Evolutionary conservation across 441 rosid species (phyloP).

Genomic region (Adansonia gregorii): DNA sequence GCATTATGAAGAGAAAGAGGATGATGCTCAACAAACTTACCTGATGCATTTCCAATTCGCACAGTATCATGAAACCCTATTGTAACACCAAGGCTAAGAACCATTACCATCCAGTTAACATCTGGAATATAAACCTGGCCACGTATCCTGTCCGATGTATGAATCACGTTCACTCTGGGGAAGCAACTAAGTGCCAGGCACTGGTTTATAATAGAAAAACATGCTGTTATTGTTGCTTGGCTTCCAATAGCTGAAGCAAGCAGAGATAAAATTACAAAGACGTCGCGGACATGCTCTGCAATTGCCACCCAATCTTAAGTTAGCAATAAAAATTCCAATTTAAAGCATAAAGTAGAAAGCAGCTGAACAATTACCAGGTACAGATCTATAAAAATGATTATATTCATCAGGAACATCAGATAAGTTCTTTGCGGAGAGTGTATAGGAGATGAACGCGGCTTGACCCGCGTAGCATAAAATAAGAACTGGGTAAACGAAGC

Average conservation of each 20-base stretch:
- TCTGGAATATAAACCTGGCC: slow-evolving; percentile 75
- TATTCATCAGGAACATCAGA: slow-evolving; percentile 26
- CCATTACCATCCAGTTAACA: slow-evolving; percentile 65
- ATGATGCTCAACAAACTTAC: slow-evolving; percentile 28
- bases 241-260: slow-evolving; percentile 67
- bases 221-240: slow-evolving; percentile 73
- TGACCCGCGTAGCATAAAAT: slow-evolving; percentile 63
- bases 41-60: slow-evolving; percentile 56
- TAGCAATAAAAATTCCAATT: slow-evolving; percentile 24
- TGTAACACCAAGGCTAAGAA: slow-evolving; percentile 58
- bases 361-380: slow-evolving; percentile 46
- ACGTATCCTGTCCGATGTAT: slow-evolving; percentile 56
- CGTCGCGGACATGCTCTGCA: slow-evolving; percentile 50
- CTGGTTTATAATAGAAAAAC: slow-evolving; percentile 75
- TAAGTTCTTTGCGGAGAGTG: slow-evolving; percentile 34
- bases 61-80: slow-evolving; percentile 46
- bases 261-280: slow-evolving; percentile 49
- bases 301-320: slow-evolving; percentile 18
- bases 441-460: slow-evolving; percentile 59
- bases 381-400: slow-evolving; percentile 54
- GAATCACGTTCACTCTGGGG: slow-evolving; percentile 63
- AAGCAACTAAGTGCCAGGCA: slow-evolving; percentile 67
- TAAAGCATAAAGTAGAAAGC: slow-evolving; percentile 14
- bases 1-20: background rate
- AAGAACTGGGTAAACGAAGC: slow-evolving; percentile 58